Percentiles rank a stretch among this genome's conserved stretches.
phyloP scores from a whole-genome alignment of 2,329 filamentous ascomycete species.

The Alternaria sp. region DNA sequence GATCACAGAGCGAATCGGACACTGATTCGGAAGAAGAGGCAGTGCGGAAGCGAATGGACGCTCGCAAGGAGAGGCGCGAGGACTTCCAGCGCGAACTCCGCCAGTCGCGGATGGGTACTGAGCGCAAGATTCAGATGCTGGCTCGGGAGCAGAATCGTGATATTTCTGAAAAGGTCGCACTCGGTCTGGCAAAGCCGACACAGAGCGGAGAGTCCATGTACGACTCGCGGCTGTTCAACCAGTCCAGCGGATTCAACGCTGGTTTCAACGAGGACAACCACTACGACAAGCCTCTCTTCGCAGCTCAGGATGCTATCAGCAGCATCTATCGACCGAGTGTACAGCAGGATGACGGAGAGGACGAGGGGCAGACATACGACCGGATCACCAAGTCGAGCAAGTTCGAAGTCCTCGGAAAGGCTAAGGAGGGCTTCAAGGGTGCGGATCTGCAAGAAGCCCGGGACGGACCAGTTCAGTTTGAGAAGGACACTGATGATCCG shows the following conservation, averaged over 20 bases:
- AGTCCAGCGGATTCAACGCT: slow-evolving; percentile 85
- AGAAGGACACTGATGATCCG: slow-evolving; percentile 84
- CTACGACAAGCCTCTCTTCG: slow-evolving; percentile 97
- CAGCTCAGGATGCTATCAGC: slow-evolving; percentile 91
- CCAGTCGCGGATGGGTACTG: slow-evolving; percentile 93
- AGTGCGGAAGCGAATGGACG: slow-evolving; percentile 75
- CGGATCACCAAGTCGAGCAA: slow-evolving; percentile 84
- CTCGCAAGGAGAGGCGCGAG: slow-evolving; percentile 76
- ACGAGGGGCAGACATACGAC: slow-evolving; percentile 82
- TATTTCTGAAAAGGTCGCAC: slow-evolving; percentile 94
- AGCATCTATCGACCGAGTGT: slow-evolving; percentile 88
- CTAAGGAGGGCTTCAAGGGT: slow-evolving; percentile 85
- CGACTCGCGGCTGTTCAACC: slow-evolving; percentile 94
- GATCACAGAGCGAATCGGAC: slow-evolving; percentile 51
- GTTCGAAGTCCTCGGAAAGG: slow-evolving; percentile 87
- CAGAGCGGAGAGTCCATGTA: slow-evolving; percentile 94
- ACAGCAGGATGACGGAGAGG: slow-evolving; percentile 73
- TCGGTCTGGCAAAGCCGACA: slow-evolving; percentile 93
- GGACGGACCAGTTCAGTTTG: slow-evolving; percentile 94
- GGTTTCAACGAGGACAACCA: slow-evolving; percentile 98
- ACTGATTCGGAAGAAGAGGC: slow-evolving; percentile 68
- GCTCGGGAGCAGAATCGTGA: slow-evolving; percentile 95
- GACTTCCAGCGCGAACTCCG: slow-evolving; percentile 90
- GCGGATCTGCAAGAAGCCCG: slow-evolving; percentile 81
- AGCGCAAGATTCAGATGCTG: slow-evolving; percentile 89